phyloP scores from a whole-genome alignment of 2,329 filamentous ascomycete species.

The Apiospora hydei region DNA sequence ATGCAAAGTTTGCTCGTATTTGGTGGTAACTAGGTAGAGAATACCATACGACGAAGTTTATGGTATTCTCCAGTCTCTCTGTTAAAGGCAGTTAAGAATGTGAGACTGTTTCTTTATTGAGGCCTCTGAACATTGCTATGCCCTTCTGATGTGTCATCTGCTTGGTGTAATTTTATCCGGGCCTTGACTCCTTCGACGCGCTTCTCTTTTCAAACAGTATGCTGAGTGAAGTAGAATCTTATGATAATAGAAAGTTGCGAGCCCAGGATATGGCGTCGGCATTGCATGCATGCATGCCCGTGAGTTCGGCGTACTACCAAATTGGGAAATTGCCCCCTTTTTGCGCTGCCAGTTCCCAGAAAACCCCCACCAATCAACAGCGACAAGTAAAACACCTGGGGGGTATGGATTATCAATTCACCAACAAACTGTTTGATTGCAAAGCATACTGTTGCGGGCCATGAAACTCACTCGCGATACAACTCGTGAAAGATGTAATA shows the following conservation, averaged over 20 bases:
- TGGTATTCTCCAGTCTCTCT: neutral
- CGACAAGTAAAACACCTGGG: too few species aligned
- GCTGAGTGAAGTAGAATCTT: too few species aligned
- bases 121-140: too few species aligned
- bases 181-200: too few species aligned
- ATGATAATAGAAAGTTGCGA: too few species aligned
- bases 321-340: neutral
- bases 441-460: neutral
- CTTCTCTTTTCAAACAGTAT: too few species aligned
- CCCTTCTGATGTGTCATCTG: too few species aligned
- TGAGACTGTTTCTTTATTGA: too few species aligned
- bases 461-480: neutral
- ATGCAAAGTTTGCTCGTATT: constrained; percentile 63
- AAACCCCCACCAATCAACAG: neutral
- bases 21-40: constrained; percentile 43
- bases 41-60: neutral
- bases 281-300: neutral
- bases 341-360: neutral
- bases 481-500: neutral
- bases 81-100: too few species aligned
- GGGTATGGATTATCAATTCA: neutral
- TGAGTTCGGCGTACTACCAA: neutral
- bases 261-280: too few species aligned
- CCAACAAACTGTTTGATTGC: neutral
- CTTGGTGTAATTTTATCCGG: too few species aligned